A percentile compares a stretch with the other conserved stretches of the same genome.
Conservation (phyloP, 495 filamentous ascomycete species). For the Niebla homalea region DNA sequence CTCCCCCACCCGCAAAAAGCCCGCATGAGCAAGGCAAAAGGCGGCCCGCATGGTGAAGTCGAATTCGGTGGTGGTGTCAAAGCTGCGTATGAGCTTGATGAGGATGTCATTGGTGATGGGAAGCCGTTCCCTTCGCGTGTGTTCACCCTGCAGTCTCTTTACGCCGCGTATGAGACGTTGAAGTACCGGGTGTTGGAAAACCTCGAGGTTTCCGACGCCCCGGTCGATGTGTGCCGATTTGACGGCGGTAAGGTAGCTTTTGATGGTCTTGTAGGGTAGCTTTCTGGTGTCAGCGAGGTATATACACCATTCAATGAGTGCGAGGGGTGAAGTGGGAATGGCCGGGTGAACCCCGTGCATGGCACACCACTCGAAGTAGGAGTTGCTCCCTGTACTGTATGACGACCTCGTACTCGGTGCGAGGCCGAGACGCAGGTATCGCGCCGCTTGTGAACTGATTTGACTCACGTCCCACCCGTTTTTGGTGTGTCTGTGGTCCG, state of each 20-base stretch:
- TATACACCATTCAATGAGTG: background rate
- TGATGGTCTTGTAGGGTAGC: background rate
- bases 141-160: background rate
- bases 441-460: background rate
- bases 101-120: background rate
- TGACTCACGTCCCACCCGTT: too few relatives aligned
- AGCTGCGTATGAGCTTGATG: background rate
- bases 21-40: too few relatives aligned
- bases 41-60: too few relatives aligned
- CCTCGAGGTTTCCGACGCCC: background rate
- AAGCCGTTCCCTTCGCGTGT: background rate
- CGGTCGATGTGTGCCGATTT: background rate
- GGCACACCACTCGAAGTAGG: background rate
- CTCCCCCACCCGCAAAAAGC: too few relatives aligned
- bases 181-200: background rate
- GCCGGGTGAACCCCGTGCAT: background rate
- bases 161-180: background rate
- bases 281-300: background rate
- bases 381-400: background rate
- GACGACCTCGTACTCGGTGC: background rate
- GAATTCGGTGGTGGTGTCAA: too few relatives aligned
- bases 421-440: background rate
- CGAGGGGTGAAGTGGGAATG: background rate
- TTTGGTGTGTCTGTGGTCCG: background rate
- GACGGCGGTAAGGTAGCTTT: background rate